Conservation (phyloP, 768 basidiomycete genomes). For the Agaricus blazei region DNA sequence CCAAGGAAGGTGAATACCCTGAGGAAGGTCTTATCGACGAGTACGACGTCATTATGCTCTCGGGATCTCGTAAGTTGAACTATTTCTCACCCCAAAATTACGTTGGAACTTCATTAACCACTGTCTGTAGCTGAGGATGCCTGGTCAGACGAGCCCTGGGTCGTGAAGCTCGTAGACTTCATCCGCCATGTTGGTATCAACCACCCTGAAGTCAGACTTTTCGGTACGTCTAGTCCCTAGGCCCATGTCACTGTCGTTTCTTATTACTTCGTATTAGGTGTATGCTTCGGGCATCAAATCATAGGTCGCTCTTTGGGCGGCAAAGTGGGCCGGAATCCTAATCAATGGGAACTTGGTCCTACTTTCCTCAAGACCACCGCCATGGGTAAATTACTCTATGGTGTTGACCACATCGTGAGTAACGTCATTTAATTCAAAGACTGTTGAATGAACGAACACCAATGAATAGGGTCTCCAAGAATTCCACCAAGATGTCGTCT, state of each 20-base stretch:
- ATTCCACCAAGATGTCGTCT: background rate
- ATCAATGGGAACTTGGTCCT: conserved; percentile 77
- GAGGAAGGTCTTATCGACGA: conserved; percentile 36
- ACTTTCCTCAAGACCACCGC: conserved; percentile 55
- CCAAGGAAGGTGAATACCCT: conserved; percentile 57
- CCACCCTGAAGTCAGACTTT: conserved; percentile 12
- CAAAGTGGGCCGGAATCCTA: conserved; percentile 55
- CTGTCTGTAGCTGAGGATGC: conserved; percentile 59
- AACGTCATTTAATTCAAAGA: background rate
- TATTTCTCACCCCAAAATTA: background rate
- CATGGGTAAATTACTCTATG: conserved; percentile 51
- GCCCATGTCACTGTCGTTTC: background rate
- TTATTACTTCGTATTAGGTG: conserved; percentile 37
- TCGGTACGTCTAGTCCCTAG: conserved; percentile 40
- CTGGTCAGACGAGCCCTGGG: conserved; percentile 73
- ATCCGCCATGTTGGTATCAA: conserved; percentile 17
- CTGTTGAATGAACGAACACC: background rate
- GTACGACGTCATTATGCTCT: conserved; percentile 72
- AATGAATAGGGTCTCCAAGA: background rate
- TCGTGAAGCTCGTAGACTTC: conserved; percentile 61
- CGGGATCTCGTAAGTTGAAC: conserved; percentile 62
- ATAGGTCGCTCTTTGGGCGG: conserved; percentile 73
- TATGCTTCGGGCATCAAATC: conserved; percentile 87
- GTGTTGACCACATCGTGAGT: too few relatives aligned
- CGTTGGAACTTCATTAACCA: too few relatives aligned